Conservation (phyloP, 2,329 filamentous ascomycete species). For the Trichophyton rubrum region DNA sequence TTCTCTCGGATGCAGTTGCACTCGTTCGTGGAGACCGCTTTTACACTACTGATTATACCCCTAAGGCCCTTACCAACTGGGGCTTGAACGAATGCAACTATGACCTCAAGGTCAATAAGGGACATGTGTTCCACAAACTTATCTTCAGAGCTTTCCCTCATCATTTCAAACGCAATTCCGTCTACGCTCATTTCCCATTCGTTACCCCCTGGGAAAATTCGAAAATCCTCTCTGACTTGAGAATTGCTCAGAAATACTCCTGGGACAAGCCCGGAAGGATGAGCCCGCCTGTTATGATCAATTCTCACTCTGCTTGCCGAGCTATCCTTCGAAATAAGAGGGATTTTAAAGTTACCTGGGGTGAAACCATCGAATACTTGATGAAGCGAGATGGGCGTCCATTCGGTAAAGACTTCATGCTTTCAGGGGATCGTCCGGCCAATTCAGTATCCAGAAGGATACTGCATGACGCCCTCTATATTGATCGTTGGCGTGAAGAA, state of each 20-base stretch:
- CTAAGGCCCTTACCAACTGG: conserved; percentile 29
- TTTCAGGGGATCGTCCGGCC: conserved; percentile 14
- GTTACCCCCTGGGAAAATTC: conserved; percentile 18
- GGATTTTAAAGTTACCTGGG: conserved; percentile 18
- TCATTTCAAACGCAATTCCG: conserved; percentile 19
- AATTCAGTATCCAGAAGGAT: conserved; percentile 14
- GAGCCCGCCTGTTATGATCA: conserved; percentile 10
- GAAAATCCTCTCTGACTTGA: conserved; percentile 16
- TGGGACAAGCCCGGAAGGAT: conserved; percentile 13
- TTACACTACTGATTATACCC: conserved; percentile 23
- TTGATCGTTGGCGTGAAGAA: conserved; percentile 10
- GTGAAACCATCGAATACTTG: conserved; percentile 14
- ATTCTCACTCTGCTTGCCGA: conserved; percentile 12
- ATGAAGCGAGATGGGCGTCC: conserved; percentile 13
- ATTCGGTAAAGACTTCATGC: conserved; percentile 16
- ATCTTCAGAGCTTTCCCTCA: conserved; percentile 19
- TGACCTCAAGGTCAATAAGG: conserved; percentile 13
- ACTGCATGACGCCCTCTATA: conserved; percentile 15
- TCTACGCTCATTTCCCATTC: conserved; percentile 19
- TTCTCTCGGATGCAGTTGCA: conserved; percentile 34
- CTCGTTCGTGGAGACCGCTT: conserved; percentile 33
- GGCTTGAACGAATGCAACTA: conserved; percentile 29
- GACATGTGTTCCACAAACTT: conserved; percentile 21
- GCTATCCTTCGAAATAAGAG: conserved; percentile 15
- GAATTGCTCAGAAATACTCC: conserved; percentile 14